These are phyloP conservation scores for Ophidiomyces ophidiicola DNA, from an alignment of 2,329 filamentous ascomycete genomes.

Conservation along the genomic window DNA sequence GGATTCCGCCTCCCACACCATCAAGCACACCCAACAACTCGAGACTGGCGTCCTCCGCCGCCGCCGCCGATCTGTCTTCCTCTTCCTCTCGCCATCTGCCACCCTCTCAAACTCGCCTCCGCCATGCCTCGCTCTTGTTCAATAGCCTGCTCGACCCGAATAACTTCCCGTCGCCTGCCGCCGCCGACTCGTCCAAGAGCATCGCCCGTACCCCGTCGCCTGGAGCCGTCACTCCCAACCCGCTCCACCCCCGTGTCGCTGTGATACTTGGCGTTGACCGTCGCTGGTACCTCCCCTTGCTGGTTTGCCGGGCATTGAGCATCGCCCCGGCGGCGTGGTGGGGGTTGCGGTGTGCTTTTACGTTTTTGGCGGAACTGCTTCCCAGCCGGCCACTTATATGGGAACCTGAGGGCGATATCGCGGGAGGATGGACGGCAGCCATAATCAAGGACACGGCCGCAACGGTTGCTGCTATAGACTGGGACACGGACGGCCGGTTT, in stretches of 20 bases:
- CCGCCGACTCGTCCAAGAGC: slow-evolving; percentile 2
- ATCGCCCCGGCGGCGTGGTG: slow-evolving; percentile 59
- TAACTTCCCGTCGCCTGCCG: slow-evolving; percentile 2
- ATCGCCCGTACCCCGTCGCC: slow-evolving; percentile 17
- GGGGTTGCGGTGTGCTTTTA: slow-evolving; percentile 56
- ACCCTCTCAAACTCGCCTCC: slow-evolving; percentile 6
- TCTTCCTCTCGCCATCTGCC: slow-evolving; percentile 9
- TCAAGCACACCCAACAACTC: background rate
- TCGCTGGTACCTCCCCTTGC: slow-evolving; percentile 60
- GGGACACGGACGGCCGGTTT: slow-evolving; percentile 39
- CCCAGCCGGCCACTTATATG: slow-evolving; percentile 34
- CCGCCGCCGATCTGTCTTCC: background rate
- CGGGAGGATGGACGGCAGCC: slow-evolving; percentile 28
- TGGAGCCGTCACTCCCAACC: slow-evolving; percentile 26
- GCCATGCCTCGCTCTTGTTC: background rate
- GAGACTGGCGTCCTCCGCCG: slow-evolving; percentile 17
- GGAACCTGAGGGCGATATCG: slow-evolving; percentile 20
- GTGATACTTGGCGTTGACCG: slow-evolving; percentile 62
- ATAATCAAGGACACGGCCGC: slow-evolving; percentile 23
- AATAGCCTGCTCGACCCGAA: slow-evolving; percentile 6
- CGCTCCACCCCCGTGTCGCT: slow-evolving; percentile 62
- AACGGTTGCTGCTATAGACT: slow-evolving; percentile 24
- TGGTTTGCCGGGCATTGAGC: slow-evolving; percentile 59
- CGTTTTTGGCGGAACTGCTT: slow-evolving; percentile 54
- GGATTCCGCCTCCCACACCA: background rate